Evolutionary conservation across 164 flowering plant species (phyloP).

Genomic region (Nymphaea thermarum): DNA sequence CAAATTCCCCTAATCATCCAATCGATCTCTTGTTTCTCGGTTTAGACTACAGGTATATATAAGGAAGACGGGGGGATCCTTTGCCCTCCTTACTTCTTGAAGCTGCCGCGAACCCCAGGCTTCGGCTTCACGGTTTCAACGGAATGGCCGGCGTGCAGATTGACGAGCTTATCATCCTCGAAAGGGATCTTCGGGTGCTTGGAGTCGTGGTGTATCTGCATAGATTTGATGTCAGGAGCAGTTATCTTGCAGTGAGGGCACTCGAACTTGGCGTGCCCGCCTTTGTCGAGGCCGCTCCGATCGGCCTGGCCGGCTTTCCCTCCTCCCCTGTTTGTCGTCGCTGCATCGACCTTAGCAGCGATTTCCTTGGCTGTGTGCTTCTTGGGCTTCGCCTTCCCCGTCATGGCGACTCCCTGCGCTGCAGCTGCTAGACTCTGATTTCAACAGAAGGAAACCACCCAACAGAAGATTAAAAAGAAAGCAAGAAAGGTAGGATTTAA

Average conservation of each 20-base stretch:
- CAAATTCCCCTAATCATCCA: no score
- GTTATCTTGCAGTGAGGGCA: conserved; percentile 58
- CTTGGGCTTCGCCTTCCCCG: conserved; percentile 72
- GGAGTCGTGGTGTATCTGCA: conserved; percentile 62
- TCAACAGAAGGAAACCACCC: background rate
- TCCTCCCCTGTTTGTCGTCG: conserved; percentile 58
- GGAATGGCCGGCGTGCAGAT: conserved; percentile 25
- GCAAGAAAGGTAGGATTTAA: no score
- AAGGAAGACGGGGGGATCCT: background rate
- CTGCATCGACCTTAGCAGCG: conserved; percentile 36
- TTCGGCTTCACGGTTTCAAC: conserved; percentile 22
- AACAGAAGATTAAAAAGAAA: background rate
- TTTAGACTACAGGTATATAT: no score
- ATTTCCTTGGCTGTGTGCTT: conserved; percentile 54
- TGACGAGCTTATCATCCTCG: conserved; percentile 40
- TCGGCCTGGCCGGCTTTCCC: conserved; percentile 48
- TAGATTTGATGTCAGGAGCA: conserved; percentile 45
- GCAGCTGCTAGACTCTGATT: background rate
- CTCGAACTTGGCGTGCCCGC: conserved; percentile 54
- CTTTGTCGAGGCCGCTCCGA: conserved; percentile 36
- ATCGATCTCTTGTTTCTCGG: no score
- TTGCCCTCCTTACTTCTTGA: conserved; percentile 13
- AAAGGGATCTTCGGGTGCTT: conserved; percentile 52
- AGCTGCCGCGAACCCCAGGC: conserved; percentile 37
- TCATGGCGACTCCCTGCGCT: conserved; percentile 19